Base-by-base conservation (phyloP, 345 rosid genomes). In the Moricandia moricandioides region DNA sequence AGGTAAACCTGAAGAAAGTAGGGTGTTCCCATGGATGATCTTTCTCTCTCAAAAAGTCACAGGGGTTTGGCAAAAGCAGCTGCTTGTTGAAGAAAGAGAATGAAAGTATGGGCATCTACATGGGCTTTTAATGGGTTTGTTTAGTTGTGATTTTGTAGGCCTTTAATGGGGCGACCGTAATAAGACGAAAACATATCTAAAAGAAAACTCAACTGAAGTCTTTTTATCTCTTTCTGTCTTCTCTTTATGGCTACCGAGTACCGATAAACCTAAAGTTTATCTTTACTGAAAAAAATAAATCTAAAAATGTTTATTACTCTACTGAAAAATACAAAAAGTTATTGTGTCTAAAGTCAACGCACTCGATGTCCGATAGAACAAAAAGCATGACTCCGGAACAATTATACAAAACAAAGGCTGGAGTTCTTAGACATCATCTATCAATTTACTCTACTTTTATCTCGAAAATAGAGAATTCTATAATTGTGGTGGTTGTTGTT, bases 41-140 rank as follows among this genome's bases (percentile, higher is more conserved):
- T 51, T 35, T 71, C 57, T 73, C 65, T 67, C 43, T 45, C 52
- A 18, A 37, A 34, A 76, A 7, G 81, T 69, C 72, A 60, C 77
- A 84, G 85, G 59, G 78, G 80, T 49, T 77, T 77, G 85, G 87
- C 79, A 80, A 79, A 79, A 81, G 82, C 63, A 43, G 85, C 27
- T 70, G 86, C 60, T 76, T 39, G 74, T 33, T 18, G 66, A 35
- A 49, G 55, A 49, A 72, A 75, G 74, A 14, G 65, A 70, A 27
- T 34, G 51, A 56, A 60, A 7, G 2, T 31, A 0, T 12, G 57
- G 30, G 35, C 63, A 54, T 54, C 52, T 8, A 76, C 59, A 45
- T 29, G 31, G 69, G 62, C 62, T 39, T 68, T n/a, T 30, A 65
- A 39, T 71, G 72, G 81, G 73, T 55, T 39, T 12, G 13, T 65